These are phyloP conservation scores for Salix udensis DNA, from an alignment of 345 rosid species.

Conservation along the genomic window DNA sequence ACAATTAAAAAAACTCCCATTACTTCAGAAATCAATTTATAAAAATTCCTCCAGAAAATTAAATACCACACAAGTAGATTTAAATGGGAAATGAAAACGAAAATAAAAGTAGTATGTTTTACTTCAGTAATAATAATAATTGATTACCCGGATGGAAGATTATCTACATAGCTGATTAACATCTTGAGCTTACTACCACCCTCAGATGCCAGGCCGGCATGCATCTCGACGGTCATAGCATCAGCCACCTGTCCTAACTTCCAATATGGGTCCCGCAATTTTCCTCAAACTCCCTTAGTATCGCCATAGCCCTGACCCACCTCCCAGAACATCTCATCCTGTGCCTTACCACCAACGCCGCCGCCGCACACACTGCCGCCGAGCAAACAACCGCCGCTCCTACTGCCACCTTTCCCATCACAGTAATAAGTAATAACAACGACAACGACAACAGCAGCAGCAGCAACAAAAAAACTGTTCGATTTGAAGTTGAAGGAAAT, in stretches of 20 bases:
- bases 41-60: background rate
- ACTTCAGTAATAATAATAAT: background rate
- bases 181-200: constrained; percentile 97
- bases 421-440: constrained; percentile 22
- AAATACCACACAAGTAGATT: background rate
- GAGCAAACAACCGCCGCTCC: constrained; percentile 60
- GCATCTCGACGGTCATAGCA: constrained; percentile 99
- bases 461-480: background rate
- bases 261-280: constrained; percentile 67
- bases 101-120: background rate
- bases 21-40: background rate
- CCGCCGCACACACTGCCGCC: constrained; percentile 57
- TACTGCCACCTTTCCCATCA: constrained; percentile 61
- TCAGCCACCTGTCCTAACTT: constrained; percentile 80
- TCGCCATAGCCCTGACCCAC: constrained; percentile 70
- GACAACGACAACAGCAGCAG: too few relatives aligned
- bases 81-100: too few relatives aligned
- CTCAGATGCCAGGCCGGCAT: constrained; percentile 95
- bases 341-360: constrained; percentile 58
- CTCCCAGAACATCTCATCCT: constrained; percentile 56
- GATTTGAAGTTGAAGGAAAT: background rate
- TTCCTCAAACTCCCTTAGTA: constrained; percentile 65
- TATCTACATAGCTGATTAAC: constrained; percentile 90
- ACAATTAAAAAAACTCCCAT: too few relatives aligned
- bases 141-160: constrained; percentile 84